Base-by-base conservation (phyloP, 768 basidiomycete genomes). In the Suillus placidus region DNA sequence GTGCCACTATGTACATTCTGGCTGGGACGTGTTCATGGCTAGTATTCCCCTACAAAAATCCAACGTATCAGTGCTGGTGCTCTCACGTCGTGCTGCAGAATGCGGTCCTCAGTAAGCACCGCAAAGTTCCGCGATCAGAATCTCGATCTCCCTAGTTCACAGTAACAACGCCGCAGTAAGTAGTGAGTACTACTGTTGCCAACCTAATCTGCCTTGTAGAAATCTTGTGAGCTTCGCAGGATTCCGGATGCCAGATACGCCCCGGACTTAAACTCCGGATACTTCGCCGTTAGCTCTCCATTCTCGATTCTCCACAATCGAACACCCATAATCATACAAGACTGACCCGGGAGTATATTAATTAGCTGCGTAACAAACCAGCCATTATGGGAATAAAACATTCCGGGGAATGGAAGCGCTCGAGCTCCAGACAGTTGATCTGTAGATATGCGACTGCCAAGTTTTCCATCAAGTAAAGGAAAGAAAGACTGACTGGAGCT, bases 281-380 rank as follows among this genome's bases (percentile, higher is more conserved):
- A 91, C 74, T 94, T 94, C 6, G 82, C 74, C 0, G 86, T 86
- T 49, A 94, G 72, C 20, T 83, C 82, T 30, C 93, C 84, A 26
- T 83, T 84, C 78, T 40, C 40, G 40, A 47, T 23, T 51, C 49
- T 94, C 93, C 23, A 85, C 78, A 60, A 91, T 85, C 32, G 88
- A 77, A 52, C 87, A 82, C 16, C 91, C 93, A 65, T 94, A 94
- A 76, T 94, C 93, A 64, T 95, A 94, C 34, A 90, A 92, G 2
- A 84, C 73, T 74, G 52, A 32, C 18, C 10, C 34, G 26, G 20
- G 16, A 34, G 23, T 32, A 12, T 6, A 20, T 30, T 20, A 20
- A 20, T 30, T 20, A 20, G 18, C 58, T 9, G 47, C 47, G 2
- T 26, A 57, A 45, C 5, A 12, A 20, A 42, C 67, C 60, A 67